Evolutionary conservation across 768 basidiomycete genomes (phyloP).

Genomic region (Pulveroboletus sp.): DNA sequence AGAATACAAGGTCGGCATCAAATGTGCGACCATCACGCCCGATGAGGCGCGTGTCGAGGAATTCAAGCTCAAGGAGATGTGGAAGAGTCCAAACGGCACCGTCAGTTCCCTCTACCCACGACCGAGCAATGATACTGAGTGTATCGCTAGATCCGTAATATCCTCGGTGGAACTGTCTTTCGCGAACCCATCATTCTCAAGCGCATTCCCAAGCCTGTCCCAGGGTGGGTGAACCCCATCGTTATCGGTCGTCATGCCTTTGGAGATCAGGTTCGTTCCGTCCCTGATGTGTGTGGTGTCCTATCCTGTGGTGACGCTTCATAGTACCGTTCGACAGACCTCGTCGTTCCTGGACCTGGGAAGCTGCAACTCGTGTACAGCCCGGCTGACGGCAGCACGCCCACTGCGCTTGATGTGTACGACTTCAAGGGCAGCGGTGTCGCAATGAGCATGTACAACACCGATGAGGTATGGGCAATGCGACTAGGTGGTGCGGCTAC

Average conservation of each 20-base stretch:
- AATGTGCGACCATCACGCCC: conserved; percentile 98
- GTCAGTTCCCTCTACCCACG: conserved; percentile 40
- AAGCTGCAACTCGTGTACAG: conserved; percentile 92
- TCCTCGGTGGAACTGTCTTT: conserved; percentile 97
- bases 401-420: conserved; percentile 77
- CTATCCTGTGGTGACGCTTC: conserved; percentile 2
- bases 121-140: background rate
- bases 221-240: conserved; percentile 97
- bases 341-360: conserved; percentile 86
- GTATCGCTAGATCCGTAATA: conserved; percentile 79
- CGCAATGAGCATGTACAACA: conserved; percentile 98
- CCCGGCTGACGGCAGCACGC: conserved; percentile 70
- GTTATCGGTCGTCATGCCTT: conserved; percentile 96
- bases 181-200: conserved; percentile 94
- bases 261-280: conserved; percentile 75
- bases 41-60: conserved; percentile 96
- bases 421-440: conserved; percentile 93
- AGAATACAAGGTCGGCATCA: conserved; percentile 95
- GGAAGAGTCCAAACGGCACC: conserved; percentile 95
- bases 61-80: conserved; percentile 99
- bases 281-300: conserved; percentile 7
- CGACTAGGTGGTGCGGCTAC: background rate
- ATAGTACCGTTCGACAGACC: conserved; percentile 92
- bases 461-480: conserved; percentile 68
- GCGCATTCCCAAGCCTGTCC: conserved; percentile 89